Percentiles rank a stretch among this genome's conserved stretches.
phyloP scores from a whole-genome alignment of 176 grass and related monocot genomes.

The Chloris gayana region DNA sequence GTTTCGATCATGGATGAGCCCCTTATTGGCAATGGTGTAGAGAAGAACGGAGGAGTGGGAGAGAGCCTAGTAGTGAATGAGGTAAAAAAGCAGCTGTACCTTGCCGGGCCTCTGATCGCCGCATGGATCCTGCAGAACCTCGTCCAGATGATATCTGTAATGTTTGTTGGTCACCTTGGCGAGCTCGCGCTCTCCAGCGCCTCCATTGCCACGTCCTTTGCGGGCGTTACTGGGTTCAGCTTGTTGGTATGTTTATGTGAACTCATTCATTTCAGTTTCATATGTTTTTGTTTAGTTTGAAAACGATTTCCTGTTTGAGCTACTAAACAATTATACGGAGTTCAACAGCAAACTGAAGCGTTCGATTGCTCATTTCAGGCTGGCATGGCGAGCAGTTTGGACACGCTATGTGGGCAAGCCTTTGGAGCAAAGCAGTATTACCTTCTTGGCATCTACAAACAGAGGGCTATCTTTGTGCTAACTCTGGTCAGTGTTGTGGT shows the following conservation, averaged over 20 bases:
- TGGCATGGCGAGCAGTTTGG: constrained; percentile 59
- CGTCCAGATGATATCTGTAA: constrained; percentile 55
- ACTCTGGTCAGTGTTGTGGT: constrained; percentile 55
- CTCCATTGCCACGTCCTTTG: constrained; percentile 58
- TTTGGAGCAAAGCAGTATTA: constrained; percentile 70
- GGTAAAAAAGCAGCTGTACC: constrained; percentile 52
- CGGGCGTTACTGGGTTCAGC: constrained; percentile 55
- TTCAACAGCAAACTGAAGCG: background rate
- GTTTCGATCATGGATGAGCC: constrained; percentile 38
- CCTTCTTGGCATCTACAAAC: constrained; percentile 71
- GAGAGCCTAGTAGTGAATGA: constrained; percentile 29
- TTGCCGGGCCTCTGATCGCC: constrained; percentile 42
- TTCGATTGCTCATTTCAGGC: constrained; percentile 18
- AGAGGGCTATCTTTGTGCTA: constrained; percentile 73
- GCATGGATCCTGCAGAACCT: constrained; percentile 55
- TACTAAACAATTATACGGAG: background rate
- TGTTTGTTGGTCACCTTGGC: constrained; percentile 57
- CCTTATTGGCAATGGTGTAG: constrained; percentile 32
- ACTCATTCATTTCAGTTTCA: background rate
- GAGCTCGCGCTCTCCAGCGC: constrained; percentile 55
- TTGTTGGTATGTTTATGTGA: constrained; percentile 35
- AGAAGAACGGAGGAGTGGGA: constrained; percentile 17
- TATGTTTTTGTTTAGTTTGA: background rate
- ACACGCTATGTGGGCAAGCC: constrained; percentile 72
- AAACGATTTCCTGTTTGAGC: background rate